Evolutionary conservation across 2,329 filamentous ascomycete species (phyloP).

Genomic region (Coniochaeta sp.): DNA sequence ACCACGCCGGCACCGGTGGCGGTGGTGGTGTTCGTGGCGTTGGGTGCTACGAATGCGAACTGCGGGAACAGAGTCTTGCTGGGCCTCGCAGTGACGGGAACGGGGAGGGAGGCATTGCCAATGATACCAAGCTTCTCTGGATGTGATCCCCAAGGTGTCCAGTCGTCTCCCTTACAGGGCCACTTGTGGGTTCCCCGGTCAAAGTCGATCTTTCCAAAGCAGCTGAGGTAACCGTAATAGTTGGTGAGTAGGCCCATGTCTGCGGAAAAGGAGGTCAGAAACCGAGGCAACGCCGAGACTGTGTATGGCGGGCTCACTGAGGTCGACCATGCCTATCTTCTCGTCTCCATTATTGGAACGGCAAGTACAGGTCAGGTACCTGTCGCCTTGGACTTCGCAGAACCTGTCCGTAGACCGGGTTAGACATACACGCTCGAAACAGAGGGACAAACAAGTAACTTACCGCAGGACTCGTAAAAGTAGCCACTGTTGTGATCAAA

Average conservation of each 20-base stretch:
- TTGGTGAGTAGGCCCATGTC: background rate
- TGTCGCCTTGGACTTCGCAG: background rate
- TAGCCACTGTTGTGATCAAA: background rate
- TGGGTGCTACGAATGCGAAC: background rate
- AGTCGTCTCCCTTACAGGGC: background rate
- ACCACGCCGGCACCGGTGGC: background rate
- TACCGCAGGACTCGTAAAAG: background rate
- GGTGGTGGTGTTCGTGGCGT: background rate
- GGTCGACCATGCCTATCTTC: background rate
- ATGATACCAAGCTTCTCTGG: background rate
- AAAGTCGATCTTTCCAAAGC: background rate
- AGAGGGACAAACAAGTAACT: background rate
- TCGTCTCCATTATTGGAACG: background rate
- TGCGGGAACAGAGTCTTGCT: background rate
- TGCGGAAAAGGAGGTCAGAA: background rate
- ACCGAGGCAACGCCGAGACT: background rate
- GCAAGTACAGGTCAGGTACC: background rate
- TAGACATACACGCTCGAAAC: background rate
- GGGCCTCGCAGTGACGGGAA: background rate
- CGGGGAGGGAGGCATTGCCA: background rate
- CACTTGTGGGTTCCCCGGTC: background rate
- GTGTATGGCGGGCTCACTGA: background rate
- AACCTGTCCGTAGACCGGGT: background rate
- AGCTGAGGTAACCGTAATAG: slow-evolving; percentile 2
- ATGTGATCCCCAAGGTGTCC: background rate